Evolutionary conservation across 2,329 filamentous ascomycete genomes (phyloP), one percentile per base, ranked within the genome.

Genomic region (Akanthomyces uredinophilus): DNA sequence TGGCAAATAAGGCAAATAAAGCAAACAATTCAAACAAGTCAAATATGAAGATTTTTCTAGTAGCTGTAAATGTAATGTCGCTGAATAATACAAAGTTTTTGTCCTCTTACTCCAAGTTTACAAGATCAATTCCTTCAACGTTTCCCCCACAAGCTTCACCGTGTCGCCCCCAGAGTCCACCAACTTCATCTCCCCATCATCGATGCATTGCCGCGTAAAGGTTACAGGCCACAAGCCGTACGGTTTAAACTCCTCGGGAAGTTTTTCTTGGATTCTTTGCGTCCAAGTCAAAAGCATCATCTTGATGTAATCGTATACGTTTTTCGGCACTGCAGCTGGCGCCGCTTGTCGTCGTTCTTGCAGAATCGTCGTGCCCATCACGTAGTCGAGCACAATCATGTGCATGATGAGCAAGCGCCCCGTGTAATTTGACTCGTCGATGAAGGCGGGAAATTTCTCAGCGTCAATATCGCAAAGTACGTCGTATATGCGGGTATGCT

Each of bases 221-320:
- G 49, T 61, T 29, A 70, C 47, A 11, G 70, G 71, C 71, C 75
- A 77, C 11, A 70, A 62, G 0, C 76, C 67, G 60, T 77, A 74
- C 16, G 64, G 52, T 1, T 65, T 67, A 58, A 76, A 74, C 39
- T 72, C 63, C 1, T 41, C 61, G 10, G 70, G 73, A 41, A 76
- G 67, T 1, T 70, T 67, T 5, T 68, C 65, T 10, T 73, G 70
- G 13, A 79, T 74, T 32, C 68, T 64, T 46, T 75, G 70, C 0
- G 72, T 69, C 78, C 79, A 81, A 14, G 75, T 68, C 44, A 75
- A 68, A 4, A 72, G 73, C 63, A 72, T 70, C 24, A 64, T 65
- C 27, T 69, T 70, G 44, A 69, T 64, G 20, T 63, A 66, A 20
- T 68, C 64, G 14, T 65, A 64, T 0, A 68, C 66, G 35, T 66